phyloP scores from a whole-genome alignment of 306 rosid species.

The Lagenaria siceraria region DNA sequence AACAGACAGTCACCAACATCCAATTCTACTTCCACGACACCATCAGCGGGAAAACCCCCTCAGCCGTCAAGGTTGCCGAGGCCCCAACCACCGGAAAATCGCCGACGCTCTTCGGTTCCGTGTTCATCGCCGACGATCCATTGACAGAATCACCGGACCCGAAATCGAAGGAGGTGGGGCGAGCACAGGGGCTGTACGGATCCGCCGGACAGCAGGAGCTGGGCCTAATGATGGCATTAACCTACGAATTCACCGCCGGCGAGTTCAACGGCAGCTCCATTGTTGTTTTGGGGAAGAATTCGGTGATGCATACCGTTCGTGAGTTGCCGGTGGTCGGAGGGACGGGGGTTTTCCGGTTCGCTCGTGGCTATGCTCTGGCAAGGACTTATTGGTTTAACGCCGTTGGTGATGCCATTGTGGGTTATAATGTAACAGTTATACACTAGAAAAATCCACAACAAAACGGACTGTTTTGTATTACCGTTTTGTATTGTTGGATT shows the following conservation, averaged over 20 bases:
- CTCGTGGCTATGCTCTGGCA: constrained; percentile 62
- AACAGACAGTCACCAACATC: constrained; percentile 38
- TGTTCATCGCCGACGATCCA: constrained; percentile 65
- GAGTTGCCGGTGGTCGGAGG: constrained; percentile 79
- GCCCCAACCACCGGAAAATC: constrained; percentile 22
- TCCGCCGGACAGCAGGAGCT: constrained; percentile 48
- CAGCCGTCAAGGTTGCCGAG: constrained; percentile 45
- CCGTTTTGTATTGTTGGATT: too few species aligned
- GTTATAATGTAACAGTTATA: constrained; percentile 58
- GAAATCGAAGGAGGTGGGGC: constrained; percentile 47
- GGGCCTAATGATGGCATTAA: constrained; percentile 51
- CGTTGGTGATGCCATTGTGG: constrained; percentile 65
- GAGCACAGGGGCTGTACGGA: constrained; percentile 74
- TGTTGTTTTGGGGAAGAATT: constrained; percentile 48
- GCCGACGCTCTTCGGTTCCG: constrained; percentile 35
- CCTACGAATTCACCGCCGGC: constrained; percentile 44
- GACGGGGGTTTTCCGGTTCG: constrained; percentile 62
- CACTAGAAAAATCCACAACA: constrained; percentile 15
- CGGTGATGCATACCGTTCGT: constrained; percentile 29
- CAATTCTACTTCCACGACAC: constrained; percentile 85
- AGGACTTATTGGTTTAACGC: constrained; percentile 34
- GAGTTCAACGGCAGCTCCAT: constrained; percentile 49
- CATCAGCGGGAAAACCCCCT: constrained; percentile 52
- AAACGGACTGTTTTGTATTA: too few species aligned
- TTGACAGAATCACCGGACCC: constrained; percentile 61